A percentile compares a stretch with the other conserved stretches of the same genome.
Evolutionary conservation across 192 early-diverging fungal genomes (phyloP).

Genomic region (Tieghemiomyces parasiticus): DNA sequence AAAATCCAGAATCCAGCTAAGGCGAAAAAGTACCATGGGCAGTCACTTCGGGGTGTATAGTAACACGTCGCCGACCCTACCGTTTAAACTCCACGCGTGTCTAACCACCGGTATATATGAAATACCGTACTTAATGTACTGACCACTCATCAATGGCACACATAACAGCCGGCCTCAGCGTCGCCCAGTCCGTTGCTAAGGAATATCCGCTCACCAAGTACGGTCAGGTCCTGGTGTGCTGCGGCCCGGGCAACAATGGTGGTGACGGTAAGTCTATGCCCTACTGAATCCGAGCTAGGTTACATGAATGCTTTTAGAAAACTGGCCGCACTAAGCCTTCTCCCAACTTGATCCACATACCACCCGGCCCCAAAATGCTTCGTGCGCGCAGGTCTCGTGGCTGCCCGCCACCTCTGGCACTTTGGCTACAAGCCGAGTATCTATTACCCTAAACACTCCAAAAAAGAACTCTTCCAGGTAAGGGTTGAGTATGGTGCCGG

Average conservation of each 20-base stretch:
- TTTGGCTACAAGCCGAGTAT: conserved; percentile 73
- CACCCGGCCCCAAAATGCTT: not conserved
- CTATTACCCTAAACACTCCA: conserved; percentile 66
- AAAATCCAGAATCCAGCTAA: no score
- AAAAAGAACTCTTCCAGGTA: conserved; percentile 57
- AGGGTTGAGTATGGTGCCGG: no score
- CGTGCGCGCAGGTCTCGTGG: conserved; percentile 50
- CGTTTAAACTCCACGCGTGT: no score
- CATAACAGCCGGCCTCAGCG: conserved; percentile 87
- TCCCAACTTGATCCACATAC: not conserved
- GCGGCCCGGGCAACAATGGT: conserved; percentile 91
- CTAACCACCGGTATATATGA: no score
- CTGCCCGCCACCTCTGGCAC: conserved; percentile 76
- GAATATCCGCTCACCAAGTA: conserved; percentile 38
- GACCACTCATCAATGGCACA: no score
- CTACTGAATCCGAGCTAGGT: not conserved
- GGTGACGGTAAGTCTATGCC: conserved; percentile 55
- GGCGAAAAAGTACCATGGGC: no score
- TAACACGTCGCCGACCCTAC: no score
- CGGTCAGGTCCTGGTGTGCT: conserved; percentile 47
- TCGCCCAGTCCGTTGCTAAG: conserved; percentile 68
- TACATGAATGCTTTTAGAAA: not conserved
- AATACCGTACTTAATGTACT: no score
- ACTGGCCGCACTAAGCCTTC: not conserved
- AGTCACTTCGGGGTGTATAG: no score